Percentiles rank a stretch among this genome's conserved stretches.
Evolutionary conservation across 73 alveolate genomes (phyloP).

Genomic region (Blepharisma japonicum): DNA sequence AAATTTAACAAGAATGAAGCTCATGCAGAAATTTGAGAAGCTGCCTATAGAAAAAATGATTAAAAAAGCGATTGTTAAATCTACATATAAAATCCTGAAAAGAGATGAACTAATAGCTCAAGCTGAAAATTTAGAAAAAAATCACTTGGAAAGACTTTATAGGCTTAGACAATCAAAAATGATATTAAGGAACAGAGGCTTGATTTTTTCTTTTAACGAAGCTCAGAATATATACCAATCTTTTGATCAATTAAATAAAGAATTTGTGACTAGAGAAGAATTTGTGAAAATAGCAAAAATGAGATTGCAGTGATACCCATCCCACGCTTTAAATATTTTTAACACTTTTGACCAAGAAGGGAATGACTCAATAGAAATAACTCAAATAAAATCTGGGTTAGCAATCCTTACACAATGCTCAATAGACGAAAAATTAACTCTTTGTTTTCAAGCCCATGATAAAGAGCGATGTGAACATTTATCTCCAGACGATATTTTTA

Average conservation of each 20-base stretch:
- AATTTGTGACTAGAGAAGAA: too few relatives aligned
- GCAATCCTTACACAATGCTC: neutral
- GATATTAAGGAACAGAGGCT: neutral
- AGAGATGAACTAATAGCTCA: neutral
- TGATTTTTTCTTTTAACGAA: neutral
- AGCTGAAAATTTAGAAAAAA: constrained; percentile 5
- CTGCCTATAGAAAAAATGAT: constrained; percentile 15
- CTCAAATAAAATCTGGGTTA: neutral
- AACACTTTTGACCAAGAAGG: constrained; percentile 22
- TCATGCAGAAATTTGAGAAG: neutral
- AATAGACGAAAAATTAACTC: neutral
- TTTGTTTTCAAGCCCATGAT: neutral
- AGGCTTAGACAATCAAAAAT: neutral
- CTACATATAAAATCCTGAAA: neutral
- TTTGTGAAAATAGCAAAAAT: too few relatives aligned
- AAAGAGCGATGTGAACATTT: neutral
- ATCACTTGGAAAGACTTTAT: neutral
- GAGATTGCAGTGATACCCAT: too few relatives aligned
- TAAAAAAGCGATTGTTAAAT: neutral
- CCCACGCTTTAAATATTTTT: neutral
- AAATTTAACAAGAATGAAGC: constrained; percentile 16
- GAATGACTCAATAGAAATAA: neutral
- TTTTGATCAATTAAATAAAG: too few relatives aligned
- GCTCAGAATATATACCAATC: too few relatives aligned
- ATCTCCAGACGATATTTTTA: neutral